These are phyloP conservation scores for Echinosophora koreensis DNA, from an alignment of 306 rosid genomes.

Conservation along the genomic window DNA sequence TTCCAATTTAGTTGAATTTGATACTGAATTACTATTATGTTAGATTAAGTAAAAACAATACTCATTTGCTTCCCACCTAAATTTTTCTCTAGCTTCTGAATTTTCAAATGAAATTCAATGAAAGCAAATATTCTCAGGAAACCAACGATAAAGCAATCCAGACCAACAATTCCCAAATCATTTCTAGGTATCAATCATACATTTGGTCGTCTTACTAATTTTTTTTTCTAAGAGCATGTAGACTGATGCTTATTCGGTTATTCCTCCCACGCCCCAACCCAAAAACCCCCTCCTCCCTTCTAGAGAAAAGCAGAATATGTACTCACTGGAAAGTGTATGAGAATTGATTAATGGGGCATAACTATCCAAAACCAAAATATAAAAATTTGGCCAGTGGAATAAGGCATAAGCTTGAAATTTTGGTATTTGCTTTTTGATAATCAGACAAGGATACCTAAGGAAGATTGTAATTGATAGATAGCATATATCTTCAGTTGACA, in stretches of 20 bases:
- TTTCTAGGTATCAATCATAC: neutral
- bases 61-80: neutral
- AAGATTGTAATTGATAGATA: conserved; percentile 38
- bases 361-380: conserved; percentile 4
- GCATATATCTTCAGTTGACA: conserved; percentile 8
- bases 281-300: no score
- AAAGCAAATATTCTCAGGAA: conserved; percentile 21
- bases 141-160: conserved; percentile 7
- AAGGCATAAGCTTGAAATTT: conserved; percentile 11
- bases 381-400: neutral
- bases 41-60: neutral
- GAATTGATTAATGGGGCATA: conserved; percentile 3
- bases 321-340: no score
- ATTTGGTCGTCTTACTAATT: neutral
- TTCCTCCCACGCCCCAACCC: no score
- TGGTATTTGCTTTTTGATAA: neutral
- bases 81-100: neutral
- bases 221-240: conserved; percentile 6
- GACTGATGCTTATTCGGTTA: conserved; percentile 26
- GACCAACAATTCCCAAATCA: conserved; percentile 3
- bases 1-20: no score
- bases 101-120: conserved; percentile 18
- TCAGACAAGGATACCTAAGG: conserved; percentile 8
- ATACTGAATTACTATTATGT: no score
- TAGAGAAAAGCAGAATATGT: no score